These are phyloP conservation scores for Penicillium roqueforti DNA, from an alignment of 495 filamentous ascomycete species.

Conservation along the genomic window DNA sequence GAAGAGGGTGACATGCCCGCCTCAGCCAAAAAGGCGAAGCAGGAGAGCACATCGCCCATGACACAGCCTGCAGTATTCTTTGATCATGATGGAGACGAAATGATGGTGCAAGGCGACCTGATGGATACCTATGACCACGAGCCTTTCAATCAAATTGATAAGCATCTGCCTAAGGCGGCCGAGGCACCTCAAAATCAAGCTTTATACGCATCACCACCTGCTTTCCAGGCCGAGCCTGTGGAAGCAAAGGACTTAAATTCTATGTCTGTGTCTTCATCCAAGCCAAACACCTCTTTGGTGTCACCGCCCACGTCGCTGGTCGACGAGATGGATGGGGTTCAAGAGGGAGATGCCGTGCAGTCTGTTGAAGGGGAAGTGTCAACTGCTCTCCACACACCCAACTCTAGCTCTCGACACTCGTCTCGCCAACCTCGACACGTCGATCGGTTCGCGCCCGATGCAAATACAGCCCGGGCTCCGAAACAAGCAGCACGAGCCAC, in stretches of 20 bases:
- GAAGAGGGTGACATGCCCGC: slow-evolving; percentile 29
- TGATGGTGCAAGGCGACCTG: slow-evolving; percentile 12
- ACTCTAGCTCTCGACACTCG: slow-evolving; percentile 47
- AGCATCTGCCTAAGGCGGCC: slow-evolving; percentile 14
- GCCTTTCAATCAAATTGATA: slow-evolving; percentile 3
- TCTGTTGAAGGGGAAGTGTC: slow-evolving; percentile 38
- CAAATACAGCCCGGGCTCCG: slow-evolving; percentile 23
- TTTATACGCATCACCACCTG: slow-evolving; percentile 40
- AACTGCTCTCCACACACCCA: slow-evolving; percentile 39
- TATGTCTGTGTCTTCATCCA: slow-evolving; percentile 26
- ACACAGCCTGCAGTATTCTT: slow-evolving; percentile 21
- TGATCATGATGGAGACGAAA: slow-evolving; percentile 11
- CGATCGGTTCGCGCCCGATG: slow-evolving; percentile 43
- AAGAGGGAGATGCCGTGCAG: slow-evolving; percentile 28
- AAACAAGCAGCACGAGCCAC: slow-evolving; percentile 26
- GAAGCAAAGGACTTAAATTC: slow-evolving; percentile 32
- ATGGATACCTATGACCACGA: slow-evolving; percentile 12
- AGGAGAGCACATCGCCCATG: slow-evolving; percentile 38
- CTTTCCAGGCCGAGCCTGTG: slow-evolving; percentile 32
- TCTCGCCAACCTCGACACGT: slow-evolving; percentile 48
- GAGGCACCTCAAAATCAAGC: slow-evolving; percentile 20
- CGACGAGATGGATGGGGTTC: slow-evolving; percentile 42
- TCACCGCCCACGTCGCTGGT: slow-evolving; percentile 51
- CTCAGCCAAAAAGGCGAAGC: slow-evolving; percentile 37
- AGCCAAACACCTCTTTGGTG: slow-evolving; percentile 43